Percentiles rank a stretch among this genome's conserved stretches.
These are phyloP conservation scores for Aspergillus affinis DNA, from an alignment of 495 filamentous ascomycete species.

Conservation along the genomic window DNA sequence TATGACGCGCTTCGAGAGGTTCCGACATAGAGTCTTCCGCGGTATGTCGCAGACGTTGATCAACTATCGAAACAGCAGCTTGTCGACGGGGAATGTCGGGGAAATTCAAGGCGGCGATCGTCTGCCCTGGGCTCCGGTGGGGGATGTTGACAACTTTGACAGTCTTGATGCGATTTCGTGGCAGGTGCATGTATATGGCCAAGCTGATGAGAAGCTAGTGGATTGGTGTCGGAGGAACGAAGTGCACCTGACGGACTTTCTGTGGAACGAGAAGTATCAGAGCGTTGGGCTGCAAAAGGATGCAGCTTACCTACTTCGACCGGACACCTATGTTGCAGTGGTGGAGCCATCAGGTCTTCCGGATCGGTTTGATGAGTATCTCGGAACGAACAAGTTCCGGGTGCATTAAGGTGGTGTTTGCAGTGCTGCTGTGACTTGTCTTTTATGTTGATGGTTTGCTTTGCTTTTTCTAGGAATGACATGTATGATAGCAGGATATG, in stretches of 20 bases:
- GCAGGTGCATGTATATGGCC: constrained; percentile 40
- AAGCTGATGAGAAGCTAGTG: constrained; percentile 14
- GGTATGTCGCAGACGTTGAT: constrained; percentile 33
- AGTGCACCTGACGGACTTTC: constrained; percentile 23
- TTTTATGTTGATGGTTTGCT: neutral
- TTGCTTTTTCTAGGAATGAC: no score
- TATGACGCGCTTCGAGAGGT: constrained; percentile 19
- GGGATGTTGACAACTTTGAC: constrained; percentile 31
- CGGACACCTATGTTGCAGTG: constrained; percentile 39
- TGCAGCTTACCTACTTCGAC: constrained; percentile 34
- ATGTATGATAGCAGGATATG: neutral
- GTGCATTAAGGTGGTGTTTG: constrained; percentile 1
- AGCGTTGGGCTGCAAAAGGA: constrained; percentile 24
- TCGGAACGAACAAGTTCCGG: constrained; percentile 16
- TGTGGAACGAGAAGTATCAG: constrained; percentile 28
- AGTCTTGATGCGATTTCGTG: constrained; percentile 29
- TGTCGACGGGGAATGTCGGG: constrained; percentile 17
- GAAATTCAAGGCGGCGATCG: constrained; percentile 35
- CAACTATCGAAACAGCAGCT: constrained; percentile 28
- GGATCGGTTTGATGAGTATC: constrained; percentile 18
- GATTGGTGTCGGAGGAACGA: constrained; percentile 30
- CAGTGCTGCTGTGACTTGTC: neutral
- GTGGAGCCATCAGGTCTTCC: constrained; percentile 22
- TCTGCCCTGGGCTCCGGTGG: constrained; percentile 33
- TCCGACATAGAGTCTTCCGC: constrained; percentile 23